These are phyloP conservation scores for Acrodontium crateriforme DNA, from an alignment of 2,329 filamentous ascomycete species.

Conservation along the genomic window DNA sequence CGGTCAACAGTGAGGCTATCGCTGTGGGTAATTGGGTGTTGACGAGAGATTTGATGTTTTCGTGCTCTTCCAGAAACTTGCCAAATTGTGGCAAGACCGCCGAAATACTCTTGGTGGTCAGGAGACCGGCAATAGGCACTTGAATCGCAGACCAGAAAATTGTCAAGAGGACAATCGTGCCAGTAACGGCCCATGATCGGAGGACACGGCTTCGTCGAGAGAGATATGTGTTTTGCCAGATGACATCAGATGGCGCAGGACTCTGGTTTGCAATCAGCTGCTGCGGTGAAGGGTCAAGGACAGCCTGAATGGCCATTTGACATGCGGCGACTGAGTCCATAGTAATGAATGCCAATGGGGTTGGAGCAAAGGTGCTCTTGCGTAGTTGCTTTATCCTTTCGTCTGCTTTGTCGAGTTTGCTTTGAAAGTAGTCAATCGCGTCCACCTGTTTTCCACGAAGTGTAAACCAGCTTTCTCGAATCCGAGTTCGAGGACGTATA, in stretches of 20 bases:
- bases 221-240: constrained; percentile 89
- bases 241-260: constrained; percentile 79
- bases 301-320: constrained; percentile 92
- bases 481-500: constrained; percentile 51
- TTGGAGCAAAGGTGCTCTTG: constrained; percentile 61
- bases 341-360: constrained; percentile 83
- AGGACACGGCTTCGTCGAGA: constrained; percentile 59
- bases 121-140: constrained; percentile 59
- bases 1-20: constrained; percentile 72
- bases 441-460: constrained; percentile 63
- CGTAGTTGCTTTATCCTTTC: constrained; percentile 58
- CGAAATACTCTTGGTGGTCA: constrained; percentile 69
- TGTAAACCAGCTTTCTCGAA: constrained; percentile 67
- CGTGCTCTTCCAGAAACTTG: constrained; percentile 51
- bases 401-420: constrained; percentile 66
- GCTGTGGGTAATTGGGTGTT: constrained; percentile 80
- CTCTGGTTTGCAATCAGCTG: constrained; percentile 74
- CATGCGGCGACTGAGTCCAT: constrained; percentile 88
- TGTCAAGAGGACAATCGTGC: constrained; percentile 69
- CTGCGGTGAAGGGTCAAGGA: constrained; percentile 79
- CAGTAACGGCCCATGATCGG: constrained; percentile 70
- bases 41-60: constrained; percentile 60
- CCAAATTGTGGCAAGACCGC: constrained; percentile 59
- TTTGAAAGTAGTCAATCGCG: constrained; percentile 88
- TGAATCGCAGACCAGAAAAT: constrained; percentile 80